Evolutionary conservation across 139 green algal species (phyloP), one percentile per base, ranked within the genome.

Genomic region (Chlamydomonas incerta): DNA sequence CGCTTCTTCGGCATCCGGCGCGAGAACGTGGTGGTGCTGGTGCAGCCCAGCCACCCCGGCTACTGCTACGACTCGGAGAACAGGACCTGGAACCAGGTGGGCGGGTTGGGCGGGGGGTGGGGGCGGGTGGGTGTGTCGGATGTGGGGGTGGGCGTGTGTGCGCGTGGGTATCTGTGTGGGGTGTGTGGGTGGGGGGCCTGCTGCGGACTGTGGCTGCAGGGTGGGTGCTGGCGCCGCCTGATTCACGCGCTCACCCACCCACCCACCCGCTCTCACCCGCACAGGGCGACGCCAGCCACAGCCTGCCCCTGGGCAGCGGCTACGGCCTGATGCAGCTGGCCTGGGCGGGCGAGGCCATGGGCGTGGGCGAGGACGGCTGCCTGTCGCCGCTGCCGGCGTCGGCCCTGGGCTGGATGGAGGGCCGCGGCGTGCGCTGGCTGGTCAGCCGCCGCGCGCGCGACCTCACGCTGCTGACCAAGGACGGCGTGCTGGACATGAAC

Each of bases 1-100:
- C 52, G 58, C 21, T 91, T 85, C 68, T 91, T 88, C 50, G 88
- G 77, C 65, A 34, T 84, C 2, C 63, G 46, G 5, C 77, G 77
- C 11, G 77, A 84, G 29, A 84, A 84, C 24, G 77, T 84, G 63
- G 31, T 84, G n/a, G n/a, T 84, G 5, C 26, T 84, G 11, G 66
- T 74, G 21, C 65, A 74, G 65, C 77, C 77, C 65, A 67, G 47
- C 1, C 77, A 84, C 41, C 65, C 77, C 4, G 77, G 77, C n/a
- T 84, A 75, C 77, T 52, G 18, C 21, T 84, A 84, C 77, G 47
- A 84, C 77, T n/a, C 2, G 47, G 46, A 41, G 29, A 37, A 26
- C 47, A 46, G 46, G 20, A 75, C 31, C 1, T 83, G 75, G 75
- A 28, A 47, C 10, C 60, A 60, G 60, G 60, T n/a, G 23, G 57